phyloP scores from a whole-genome alignment of 2,329 filamentous ascomycete species.

The Paraconiothyrium sp. region DNA sequence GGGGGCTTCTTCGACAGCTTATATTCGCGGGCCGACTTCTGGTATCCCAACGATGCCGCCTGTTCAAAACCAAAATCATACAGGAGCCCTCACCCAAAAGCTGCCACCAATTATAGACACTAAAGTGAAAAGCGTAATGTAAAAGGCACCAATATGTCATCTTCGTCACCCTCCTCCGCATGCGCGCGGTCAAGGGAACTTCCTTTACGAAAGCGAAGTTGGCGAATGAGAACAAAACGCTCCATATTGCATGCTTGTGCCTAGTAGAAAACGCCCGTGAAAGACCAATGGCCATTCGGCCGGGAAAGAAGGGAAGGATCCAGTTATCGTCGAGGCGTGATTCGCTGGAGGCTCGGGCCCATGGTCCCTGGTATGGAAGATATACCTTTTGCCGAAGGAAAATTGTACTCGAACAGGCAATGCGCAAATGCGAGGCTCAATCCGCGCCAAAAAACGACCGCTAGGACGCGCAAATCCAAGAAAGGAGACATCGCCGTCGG shows the following conservation, averaged over 20 bases:
- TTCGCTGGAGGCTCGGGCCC: conserved; percentile 24
- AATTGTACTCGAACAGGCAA: conserved; percentile 16
- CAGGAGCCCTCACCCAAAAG: conserved; percentile 1
- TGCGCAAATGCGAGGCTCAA: background rate
- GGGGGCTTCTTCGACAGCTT: background rate
- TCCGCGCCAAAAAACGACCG: conserved; percentile 4
- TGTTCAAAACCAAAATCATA: background rate
- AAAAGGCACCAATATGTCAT: conserved; percentile 33
- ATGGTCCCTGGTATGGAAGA: conserved; percentile 19
- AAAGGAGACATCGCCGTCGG: background rate
- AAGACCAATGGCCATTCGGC: conserved; percentile 15
- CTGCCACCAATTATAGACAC: conserved; percentile 36
- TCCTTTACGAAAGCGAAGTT: conserved; percentile 7
- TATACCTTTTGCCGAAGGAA: conserved; percentile 20
- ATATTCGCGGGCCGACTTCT: conserved; percentile 23
- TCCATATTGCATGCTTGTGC: conserved; percentile 17
- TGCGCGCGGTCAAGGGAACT: conserved; percentile 13
- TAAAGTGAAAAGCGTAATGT: conserved; percentile 26
- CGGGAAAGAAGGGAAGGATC: conserved; percentile 13
- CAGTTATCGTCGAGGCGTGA: conserved; percentile 14
- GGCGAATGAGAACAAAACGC: conserved; percentile 12
- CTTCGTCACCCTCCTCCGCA: conserved; percentile 20
- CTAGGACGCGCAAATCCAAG: conserved; percentile 6
- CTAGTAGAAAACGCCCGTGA: conserved; percentile 14
- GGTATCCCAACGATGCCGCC: conserved; percentile 22